Evolutionary conservation across 2,329 filamentous ascomycete genomes (phyloP).

Genomic region (Fusarium staphyleae): DNA sequence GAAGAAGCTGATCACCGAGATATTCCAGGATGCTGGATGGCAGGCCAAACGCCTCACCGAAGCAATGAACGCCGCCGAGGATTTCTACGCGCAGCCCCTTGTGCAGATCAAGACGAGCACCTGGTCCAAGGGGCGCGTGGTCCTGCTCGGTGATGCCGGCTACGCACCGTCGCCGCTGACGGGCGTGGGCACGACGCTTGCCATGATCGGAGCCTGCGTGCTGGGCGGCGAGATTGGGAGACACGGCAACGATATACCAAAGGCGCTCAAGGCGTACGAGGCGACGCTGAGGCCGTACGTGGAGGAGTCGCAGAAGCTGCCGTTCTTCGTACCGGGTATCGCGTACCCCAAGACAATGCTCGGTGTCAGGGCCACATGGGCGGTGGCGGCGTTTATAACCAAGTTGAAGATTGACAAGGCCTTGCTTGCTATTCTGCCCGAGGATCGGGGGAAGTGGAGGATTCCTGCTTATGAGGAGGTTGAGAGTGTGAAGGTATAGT

Average conservation of each 20-base stretch:
- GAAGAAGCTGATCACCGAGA: slow-evolving; percentile 49
- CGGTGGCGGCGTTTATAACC: slow-evolving; percentile 11
- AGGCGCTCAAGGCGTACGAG: slow-evolving; percentile 51
- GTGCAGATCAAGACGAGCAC: slow-evolving; percentile 51
- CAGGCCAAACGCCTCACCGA: slow-evolving; percentile 47
- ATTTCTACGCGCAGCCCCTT: slow-evolving; percentile 55
- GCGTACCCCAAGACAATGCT: slow-evolving; percentile 40
- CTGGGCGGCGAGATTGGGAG: slow-evolving; percentile 56
- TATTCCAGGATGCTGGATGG: slow-evolving; percentile 58
- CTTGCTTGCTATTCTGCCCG: slow-evolving; percentile 18
- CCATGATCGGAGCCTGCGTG: slow-evolving; percentile 57
- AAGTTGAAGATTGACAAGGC: slow-evolving; percentile 26
- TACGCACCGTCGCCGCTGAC: slow-evolving; percentile 55
- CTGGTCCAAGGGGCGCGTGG: slow-evolving; percentile 49
- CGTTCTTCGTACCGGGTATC: slow-evolving; percentile 38
- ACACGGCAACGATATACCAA: slow-evolving; percentile 32
- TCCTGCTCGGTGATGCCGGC: slow-evolving; percentile 58
- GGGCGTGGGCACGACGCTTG: slow-evolving; percentile 57
- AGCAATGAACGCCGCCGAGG: slow-evolving; percentile 46
- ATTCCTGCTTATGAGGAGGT: slow-evolving; percentile 21
- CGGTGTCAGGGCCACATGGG: slow-evolving; percentile 39
- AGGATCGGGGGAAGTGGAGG: slow-evolving; percentile 18
- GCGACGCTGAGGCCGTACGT: slow-evolving; percentile 50
- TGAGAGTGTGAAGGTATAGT: background rate
- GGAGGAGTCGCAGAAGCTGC: slow-evolving; percentile 47